phyloP scores from a whole-genome alignment of 2,329 filamentous ascomycete genomes.

The Monosporascus sp. region DNA sequence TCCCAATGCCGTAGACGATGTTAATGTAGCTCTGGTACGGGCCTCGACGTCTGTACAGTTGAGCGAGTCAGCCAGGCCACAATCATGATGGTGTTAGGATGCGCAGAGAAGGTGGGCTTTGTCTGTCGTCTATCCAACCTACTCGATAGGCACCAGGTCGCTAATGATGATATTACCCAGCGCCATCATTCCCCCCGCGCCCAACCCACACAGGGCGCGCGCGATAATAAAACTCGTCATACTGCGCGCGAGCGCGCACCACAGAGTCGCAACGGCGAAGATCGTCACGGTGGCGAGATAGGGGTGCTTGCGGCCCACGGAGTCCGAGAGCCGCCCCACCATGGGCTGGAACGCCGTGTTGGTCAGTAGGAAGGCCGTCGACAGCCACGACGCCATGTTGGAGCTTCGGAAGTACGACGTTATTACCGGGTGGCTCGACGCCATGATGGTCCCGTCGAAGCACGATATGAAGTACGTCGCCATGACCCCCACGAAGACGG shows the following conservation, averaged over 20 bases:
- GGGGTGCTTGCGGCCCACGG: conserved; percentile 61
- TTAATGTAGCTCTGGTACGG: conserved; percentile 69
- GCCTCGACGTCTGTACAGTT: conserved; percentile 42
- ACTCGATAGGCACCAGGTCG: conserved; percentile 69
- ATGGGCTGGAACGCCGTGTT: conserved; percentile 72
- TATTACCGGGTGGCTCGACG: conserved; percentile 73
- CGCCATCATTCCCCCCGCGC: conserved; percentile 65
- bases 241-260: conserved; percentile 62
- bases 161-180: conserved; percentile 67
- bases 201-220: conserved; percentile 64
- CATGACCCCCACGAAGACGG: conserved; percentile 56
- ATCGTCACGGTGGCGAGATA: conserved; percentile 60
- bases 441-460: conserved; percentile 79
- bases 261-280: conserved; percentile 60
- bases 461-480: conserved; percentile 52
- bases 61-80: background rate
- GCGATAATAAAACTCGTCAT: conserved; percentile 68
- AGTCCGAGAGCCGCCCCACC: conserved; percentile 68
- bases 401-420: conserved; percentile 74
- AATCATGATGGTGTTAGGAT: too few relatives aligned
- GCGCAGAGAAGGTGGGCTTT: too few relatives aligned
- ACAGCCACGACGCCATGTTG: conserved; percentile 77
- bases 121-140: conserved; percentile 20
- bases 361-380: conserved; percentile 71
- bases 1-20: conserved; percentile 54